Conservation (phyloP, 2,329 filamentous ascomycete genomes). For the Aspergillus sp. region DNA sequence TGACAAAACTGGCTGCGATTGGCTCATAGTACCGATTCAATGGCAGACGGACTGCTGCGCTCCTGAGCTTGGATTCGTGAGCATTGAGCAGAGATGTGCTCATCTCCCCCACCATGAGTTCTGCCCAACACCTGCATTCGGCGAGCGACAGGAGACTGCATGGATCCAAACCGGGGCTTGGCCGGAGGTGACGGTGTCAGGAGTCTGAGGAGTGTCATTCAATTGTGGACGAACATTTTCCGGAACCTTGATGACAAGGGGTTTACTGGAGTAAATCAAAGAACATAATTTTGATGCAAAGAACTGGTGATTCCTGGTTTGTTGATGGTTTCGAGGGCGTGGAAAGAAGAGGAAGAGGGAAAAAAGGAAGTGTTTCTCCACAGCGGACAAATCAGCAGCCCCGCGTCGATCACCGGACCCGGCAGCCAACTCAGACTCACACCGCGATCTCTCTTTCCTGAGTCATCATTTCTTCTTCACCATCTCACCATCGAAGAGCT, state of each 20-base stretch:
- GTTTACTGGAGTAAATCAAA: conserved; percentile 12
- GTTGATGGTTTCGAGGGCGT: not conserved
- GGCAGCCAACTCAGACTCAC: not conserved
- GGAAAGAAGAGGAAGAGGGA: conserved; percentile 11
- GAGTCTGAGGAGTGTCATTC: conserved; percentile 11
- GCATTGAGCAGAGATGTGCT: not conserved
- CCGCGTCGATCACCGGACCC: conserved; percentile 11
- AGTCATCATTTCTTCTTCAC: conserved; percentile 1
- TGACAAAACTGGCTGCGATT: not conserved
- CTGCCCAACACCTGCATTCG: conserved; percentile 32
- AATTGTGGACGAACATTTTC: conserved; percentile 7
- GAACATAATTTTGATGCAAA: conserved; percentile 6
- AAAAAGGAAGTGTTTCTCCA: not conserved
- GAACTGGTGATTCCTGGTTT: not conserved
- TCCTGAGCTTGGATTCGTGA: conserved; percentile 5
- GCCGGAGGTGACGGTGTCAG: conserved; percentile 6
- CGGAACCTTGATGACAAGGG: not conserved
- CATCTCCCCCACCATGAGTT: conserved; percentile 28
- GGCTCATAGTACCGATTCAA: not conserved
- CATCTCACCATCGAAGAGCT: not conserved
- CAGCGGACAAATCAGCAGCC: conserved; percentile 12
- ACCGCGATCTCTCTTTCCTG: not conserved
- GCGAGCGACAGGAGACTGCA: conserved; percentile 29
- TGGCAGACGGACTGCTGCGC: not conserved
- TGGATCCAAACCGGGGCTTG: conserved; percentile 28